Conservation (phyloP, 352 stramenopile genomes). For the Blastocystis sp. region DNA sequence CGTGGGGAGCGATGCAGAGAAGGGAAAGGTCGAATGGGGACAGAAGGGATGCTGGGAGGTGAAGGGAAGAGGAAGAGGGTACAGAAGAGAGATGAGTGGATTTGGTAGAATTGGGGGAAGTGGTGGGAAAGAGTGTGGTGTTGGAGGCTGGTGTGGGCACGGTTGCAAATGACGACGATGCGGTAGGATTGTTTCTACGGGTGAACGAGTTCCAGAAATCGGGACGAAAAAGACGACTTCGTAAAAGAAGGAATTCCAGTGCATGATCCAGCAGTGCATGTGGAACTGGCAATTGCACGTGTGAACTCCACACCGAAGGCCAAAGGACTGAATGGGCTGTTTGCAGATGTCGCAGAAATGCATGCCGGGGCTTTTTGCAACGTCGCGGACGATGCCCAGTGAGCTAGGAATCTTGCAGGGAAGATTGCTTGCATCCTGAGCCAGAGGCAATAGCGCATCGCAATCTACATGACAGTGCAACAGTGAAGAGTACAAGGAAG, state of each 20-base stretch:
- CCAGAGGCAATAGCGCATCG: not conserved
- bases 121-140: not conserved
- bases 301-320: not conserved
- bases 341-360: not conserved
- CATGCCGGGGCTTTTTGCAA: not conserved
- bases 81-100: not conserved
- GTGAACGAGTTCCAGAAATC: not conserved
- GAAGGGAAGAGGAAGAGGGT: not conserved
- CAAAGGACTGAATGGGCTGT: not conserved
- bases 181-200: not conserved
- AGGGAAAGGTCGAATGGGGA: no score
- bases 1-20: not conserved
- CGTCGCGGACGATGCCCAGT: not conserved
- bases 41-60: not conserved
- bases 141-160: not conserved
- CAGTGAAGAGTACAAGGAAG: not conserved
- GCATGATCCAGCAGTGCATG: not conserved
- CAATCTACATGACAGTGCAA: not conserved
- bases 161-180: not conserved
- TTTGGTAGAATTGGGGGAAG: not conserved
- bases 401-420: not conserved
- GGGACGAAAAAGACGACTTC: not conserved
- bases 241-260: not conserved
- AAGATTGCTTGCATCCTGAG: not conserved
- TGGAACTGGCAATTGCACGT: not conserved